These are phyloP conservation scores for Candida cerambycidarum DNA, from an alignment of 805 yeast species.

Conservation along the genomic window DNA sequence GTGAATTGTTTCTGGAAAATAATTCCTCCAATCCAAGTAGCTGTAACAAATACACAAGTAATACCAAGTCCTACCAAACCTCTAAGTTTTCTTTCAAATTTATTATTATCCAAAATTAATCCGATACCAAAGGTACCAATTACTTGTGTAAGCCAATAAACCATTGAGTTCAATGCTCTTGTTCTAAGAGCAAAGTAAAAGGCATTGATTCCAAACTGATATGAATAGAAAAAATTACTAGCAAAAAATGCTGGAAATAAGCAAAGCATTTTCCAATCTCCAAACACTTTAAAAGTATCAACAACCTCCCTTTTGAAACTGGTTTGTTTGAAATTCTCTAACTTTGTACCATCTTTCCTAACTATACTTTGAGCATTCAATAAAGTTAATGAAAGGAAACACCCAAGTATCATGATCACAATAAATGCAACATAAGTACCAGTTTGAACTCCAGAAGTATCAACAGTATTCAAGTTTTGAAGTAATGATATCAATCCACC, in stretches of 20 bases:
- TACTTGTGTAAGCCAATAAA: conserved; percentile 17
- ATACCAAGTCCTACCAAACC: conserved; percentile 12
- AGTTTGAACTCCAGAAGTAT: conserved; percentile 12
- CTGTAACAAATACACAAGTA: conserved; percentile 9
- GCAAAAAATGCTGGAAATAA: conserved; percentile 16
- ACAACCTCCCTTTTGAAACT: conserved; percentile 40
- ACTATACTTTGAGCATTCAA: conserved; percentile 18
- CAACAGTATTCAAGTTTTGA: conserved; percentile 7
- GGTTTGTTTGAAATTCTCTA: conserved; percentile 32
- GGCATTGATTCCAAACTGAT: conserved; percentile 13
- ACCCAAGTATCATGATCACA: conserved; percentile 12
- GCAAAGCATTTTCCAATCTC: conserved; percentile 18
- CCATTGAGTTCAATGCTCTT: conserved; percentile 15
- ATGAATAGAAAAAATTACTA: conserved; percentile 15
- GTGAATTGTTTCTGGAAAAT: conserved; percentile 11
- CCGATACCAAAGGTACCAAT: conserved; percentile 14
- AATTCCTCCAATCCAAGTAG: conserved; percentile 12
- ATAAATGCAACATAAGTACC: conserved; percentile 16
- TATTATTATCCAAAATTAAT: conserved; percentile 9
- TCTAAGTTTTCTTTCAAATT: conserved; percentile 12
- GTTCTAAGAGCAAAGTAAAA: conserved; percentile 15
- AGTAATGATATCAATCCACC: conserved; percentile 16
- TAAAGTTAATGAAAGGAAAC: conserved; percentile 38
- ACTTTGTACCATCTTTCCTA: conserved; percentile 15
- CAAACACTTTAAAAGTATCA: conserved; percentile 42